A percentile compares a stretch with the other conserved stretches of the same genome.
phyloP scores from a whole-genome alignment of 805 yeast genomes.

The Ogataea methylovora region DNA sequence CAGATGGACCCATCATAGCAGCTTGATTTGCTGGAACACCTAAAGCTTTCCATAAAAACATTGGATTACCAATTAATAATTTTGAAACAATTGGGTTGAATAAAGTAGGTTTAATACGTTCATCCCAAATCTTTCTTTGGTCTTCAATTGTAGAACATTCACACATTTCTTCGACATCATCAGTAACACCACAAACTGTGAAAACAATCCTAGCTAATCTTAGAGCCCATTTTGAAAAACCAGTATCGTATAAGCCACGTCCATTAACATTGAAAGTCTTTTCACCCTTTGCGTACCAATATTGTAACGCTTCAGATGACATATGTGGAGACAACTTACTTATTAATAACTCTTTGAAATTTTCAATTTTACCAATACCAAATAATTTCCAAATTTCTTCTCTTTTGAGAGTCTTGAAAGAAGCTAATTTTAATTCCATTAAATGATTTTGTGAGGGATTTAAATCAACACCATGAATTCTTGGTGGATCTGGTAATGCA shows the following conservation, averaged over 20 bases:
- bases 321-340: constrained; percentile 56
- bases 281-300: constrained; percentile 62
- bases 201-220: constrained; percentile 59
- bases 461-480: constrained; percentile 79
- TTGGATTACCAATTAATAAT: constrained; percentile 68
- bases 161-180: constrained; percentile 49
- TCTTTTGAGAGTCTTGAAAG: constrained; percentile 47
- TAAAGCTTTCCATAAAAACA: constrained; percentile 82
- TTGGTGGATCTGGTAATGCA: constrained; percentile 61
- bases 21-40: constrained; percentile 90
- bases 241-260: constrained; percentile 69
- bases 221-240: constrained; percentile 82
- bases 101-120: constrained; percentile 56
- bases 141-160: constrained; percentile 48
- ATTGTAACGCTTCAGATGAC: constrained; percentile 77
- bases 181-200: constrained; percentile 43
- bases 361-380: constrained; percentile 62
- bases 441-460: constrained; percentile 80
- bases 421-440: constrained; percentile 70
- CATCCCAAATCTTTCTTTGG: constrained; percentile 59
- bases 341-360: constrained; percentile 45
- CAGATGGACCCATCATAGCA: constrained; percentile 66
- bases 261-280: constrained; percentile 48
- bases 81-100: constrained; percentile 65
- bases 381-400: constrained; percentile 68